These are phyloP conservation scores for Acorus gramineus DNA, from an alignment of 106 monocot species.

Conservation along the genomic window DNA sequence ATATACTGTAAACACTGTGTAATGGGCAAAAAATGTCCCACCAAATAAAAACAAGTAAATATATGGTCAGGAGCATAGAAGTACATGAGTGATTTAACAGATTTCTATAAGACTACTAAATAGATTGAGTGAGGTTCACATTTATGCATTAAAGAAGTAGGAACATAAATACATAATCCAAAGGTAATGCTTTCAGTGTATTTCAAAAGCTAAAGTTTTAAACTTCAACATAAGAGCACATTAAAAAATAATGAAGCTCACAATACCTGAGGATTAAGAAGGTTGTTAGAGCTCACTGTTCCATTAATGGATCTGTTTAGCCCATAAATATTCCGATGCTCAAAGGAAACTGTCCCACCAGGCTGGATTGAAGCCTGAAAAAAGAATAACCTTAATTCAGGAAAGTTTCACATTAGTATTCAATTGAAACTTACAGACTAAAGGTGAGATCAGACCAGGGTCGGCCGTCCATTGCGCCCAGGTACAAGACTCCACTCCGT, in stretches of 20 bases:
- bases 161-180: neutral
- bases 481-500: conserved; percentile 95
- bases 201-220: neutral
- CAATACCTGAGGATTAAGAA: conserved; percentile 81
- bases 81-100: too few species aligned
- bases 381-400: neutral
- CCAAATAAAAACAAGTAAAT: too few species aligned
- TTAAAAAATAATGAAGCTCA: neutral
- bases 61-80: too few species aligned
- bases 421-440: too few species aligned
- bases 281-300: conserved; percentile 92
- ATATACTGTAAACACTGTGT: too few species aligned
- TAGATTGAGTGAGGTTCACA: too few species aligned
- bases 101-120: too few species aligned
- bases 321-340: conserved; percentile 91
- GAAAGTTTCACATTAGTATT: neutral
- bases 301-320: conserved; percentile 83
- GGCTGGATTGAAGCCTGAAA: conserved; percentile 93
- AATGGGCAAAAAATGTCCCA: too few species aligned
- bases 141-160: neutral
- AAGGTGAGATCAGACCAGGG: conserved; percentile 31
- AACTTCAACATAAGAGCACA: neutral
- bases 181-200: neutral
- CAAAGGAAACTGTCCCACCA: conserved; percentile 89
- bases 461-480: conserved; percentile 77